Evolutionary conservation across 129 eudicot genomes (phyloP), one percentile per base, ranked within the genome.

Genomic region (Tanacetum coccineum): DNA sequence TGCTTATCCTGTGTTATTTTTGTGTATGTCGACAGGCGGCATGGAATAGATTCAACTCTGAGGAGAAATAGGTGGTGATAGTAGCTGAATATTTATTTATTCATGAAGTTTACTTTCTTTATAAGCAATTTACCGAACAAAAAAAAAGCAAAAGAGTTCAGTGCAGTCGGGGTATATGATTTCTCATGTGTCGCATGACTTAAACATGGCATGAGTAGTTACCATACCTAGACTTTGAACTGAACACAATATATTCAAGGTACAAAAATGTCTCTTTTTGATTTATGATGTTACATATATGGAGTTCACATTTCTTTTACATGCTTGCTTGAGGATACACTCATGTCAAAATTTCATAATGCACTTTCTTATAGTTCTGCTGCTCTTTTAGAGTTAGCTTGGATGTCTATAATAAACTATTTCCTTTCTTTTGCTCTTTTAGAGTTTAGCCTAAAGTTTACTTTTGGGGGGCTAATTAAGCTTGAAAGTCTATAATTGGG

Each of bases 41-140:
- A 44, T 94, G 97, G 99, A 87, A 78, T 81, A 93, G 48, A 82
- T 88, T 84, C 70, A 84, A 84, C 79, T 78, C 89, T 0, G 96
- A 89, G 64, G 97, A 94, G 77, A 81, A 85, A 78, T 94, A 78
- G 60, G 28, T 12, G 15, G 13, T 13, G 19, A 28, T 21, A 12
- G 32, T 13, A 47, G 67, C 52, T 9, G 67, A 50, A 51, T 52
- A 22, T 64, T 72, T 52, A 22, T 64, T 72, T 40, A 50, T 75
- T 49, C 30, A n/a, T 11, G 48, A 59, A 40, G 0, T 3, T 13
- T 39, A 52, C 19, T 60, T 50, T 61, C 13, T 50, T 49, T 39
- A 60, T 45, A 60, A 21, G 28, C 63, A 48, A 56, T 64, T 73
- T 73, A 73, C 20, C 20, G 12, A 60, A 47, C 26, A 6, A 19